Percentiles rank a stretch among this genome's conserved stretches.
Evolutionary conservation across 768 basidiomycete genomes (phyloP).

Genomic region (Auricularia auricula-judae): DNA sequence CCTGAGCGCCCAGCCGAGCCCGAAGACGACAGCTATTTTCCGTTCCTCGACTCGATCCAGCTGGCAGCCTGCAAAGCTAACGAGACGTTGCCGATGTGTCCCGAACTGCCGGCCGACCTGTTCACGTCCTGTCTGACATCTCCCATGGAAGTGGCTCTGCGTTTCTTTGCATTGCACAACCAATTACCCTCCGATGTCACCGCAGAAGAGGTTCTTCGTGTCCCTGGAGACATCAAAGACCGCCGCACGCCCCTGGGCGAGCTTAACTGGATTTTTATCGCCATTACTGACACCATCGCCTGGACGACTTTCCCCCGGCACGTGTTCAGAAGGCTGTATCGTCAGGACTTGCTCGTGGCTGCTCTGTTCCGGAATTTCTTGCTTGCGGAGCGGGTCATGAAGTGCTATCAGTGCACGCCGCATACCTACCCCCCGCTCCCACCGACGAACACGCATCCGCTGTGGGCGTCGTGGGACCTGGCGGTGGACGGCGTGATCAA

Average conservation of each 20-base stretch:
- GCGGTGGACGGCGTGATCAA: conserved; percentile 90
- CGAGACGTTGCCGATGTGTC: conserved; percentile 87
- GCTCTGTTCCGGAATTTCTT: conserved; percentile 96
- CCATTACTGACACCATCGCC: conserved; percentile 97
- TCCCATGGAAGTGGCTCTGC: conserved; percentile 94
- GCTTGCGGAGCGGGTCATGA: conserved; percentile 95
- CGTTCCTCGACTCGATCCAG: conserved; percentile 81
- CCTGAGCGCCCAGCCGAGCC: conserved; percentile 31
- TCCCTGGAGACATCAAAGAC: conserved; percentile 95
- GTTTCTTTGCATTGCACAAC: conserved; percentile 81
- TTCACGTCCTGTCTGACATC: conserved; percentile 97
- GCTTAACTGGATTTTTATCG: conserved; percentile 99
- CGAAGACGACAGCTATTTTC: conserved; percentile 51
- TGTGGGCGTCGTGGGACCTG: conserved; percentile 98
- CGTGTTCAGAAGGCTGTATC: conserved; percentile 84
- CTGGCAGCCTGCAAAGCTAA: conserved; percentile 88
- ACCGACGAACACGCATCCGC: conserved; percentile 88
- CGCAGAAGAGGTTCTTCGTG: conserved; percentile 84
- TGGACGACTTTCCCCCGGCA: conserved; percentile 96
- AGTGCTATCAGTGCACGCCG: conserved; percentile 93
- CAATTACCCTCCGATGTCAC: conserved; percentile 74
- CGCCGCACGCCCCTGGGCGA: conserved; percentile 93
- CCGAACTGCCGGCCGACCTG: conserved; percentile 92
- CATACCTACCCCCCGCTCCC: conserved; percentile 87
- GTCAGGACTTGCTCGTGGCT: conserved; percentile 91